Evolutionary conservation across 1,284 basidiomycete genomes (phyloP), one percentile per base, ranked within the genome.

Genomic region (Tausonia pullulans): DNA sequence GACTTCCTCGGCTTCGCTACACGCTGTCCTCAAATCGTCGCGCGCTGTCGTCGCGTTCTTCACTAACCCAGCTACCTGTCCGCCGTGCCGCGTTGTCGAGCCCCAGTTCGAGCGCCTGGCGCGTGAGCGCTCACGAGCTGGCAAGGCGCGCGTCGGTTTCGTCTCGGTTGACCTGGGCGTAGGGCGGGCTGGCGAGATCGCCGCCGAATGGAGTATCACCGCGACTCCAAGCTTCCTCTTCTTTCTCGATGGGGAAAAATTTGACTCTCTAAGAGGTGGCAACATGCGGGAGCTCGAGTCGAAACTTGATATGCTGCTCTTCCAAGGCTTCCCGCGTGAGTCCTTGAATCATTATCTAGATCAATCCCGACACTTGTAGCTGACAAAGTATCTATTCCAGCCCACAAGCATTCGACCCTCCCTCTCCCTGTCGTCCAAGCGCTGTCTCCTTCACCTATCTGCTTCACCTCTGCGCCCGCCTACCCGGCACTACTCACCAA

Each of bases 151-250:
- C 8, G 80, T 84, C 14, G 87, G 83, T 2, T 93, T 92, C 71
- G 82, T 86, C 6, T 89, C 89, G 76, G 82, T 93, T 50, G 90
- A 93, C 76, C 76, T 90, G 68, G 82, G 81, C 6, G 81, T 86
- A 5, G 87, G 86, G 1, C 75, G 83, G 73, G 85, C 84, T 0
- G 72, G 78, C 7, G 76, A 77, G 58, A 76, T 91, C 41, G 88
- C 87, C 0, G 71, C 77, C 0, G 79, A 86, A 70, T 87, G 83
- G 76, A 78, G 81, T 3, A 83, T 95, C 1, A 74, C 81, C n/a
- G 89, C 81, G 0, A 93, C 88, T 0, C 90, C 91, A 3, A 92
- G 90, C 4, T 93, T 92, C 73, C 78, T 87, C 61, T 90, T 89
- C 77, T 93, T 90, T 78, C 73, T 85, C 69, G 80, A 88, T 67